Conservation (phyloP, 768 basidiomycete genomes). For the Mycena indigotica region DNA sequence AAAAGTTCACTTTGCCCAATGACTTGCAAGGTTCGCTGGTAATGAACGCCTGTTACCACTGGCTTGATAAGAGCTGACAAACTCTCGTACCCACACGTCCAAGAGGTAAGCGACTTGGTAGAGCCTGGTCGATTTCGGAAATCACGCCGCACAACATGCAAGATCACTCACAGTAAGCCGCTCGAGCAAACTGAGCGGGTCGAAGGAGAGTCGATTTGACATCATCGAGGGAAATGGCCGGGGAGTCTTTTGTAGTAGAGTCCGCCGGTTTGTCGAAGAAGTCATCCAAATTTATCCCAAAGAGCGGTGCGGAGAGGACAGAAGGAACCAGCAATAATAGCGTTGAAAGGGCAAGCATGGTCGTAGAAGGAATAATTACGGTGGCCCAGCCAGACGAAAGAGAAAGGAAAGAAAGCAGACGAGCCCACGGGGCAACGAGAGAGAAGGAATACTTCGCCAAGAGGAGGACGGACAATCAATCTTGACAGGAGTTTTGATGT, state of each 20-base stretch:
- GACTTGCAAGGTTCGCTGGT: conserved; percentile 4
- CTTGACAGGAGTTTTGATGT: not conserved
- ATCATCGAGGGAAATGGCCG: not conserved
- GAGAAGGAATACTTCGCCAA: not conserved
- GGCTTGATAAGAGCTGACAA: too few species aligned
- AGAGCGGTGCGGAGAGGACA: not conserved
- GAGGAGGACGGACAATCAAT: not conserved
- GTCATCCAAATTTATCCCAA: not conserved
- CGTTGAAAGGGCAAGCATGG: not conserved
- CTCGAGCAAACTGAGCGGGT: conserved; percentile 38
- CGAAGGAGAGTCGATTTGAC: conserved; percentile 22
- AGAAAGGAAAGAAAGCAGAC: not conserved
- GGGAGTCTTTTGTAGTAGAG: not conserved
- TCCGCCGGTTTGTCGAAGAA: not conserved
- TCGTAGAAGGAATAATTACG: not conserved
- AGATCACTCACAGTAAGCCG: conserved; percentile 47
- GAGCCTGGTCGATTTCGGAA: too few species aligned
- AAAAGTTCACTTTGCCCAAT: conserved; percentile 11
- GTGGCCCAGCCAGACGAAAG: conserved; percentile 4
- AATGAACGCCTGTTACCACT: not conserved
- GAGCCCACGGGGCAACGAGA: not conserved
- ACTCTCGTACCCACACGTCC: conserved; percentile 19
- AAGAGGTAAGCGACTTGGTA: conserved; percentile 30
- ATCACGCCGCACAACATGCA: too few species aligned
- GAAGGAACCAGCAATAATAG: not conserved